Conservation (phyloP, 306 rosid genomes). For the Citrullus colocynthis region DNA sequence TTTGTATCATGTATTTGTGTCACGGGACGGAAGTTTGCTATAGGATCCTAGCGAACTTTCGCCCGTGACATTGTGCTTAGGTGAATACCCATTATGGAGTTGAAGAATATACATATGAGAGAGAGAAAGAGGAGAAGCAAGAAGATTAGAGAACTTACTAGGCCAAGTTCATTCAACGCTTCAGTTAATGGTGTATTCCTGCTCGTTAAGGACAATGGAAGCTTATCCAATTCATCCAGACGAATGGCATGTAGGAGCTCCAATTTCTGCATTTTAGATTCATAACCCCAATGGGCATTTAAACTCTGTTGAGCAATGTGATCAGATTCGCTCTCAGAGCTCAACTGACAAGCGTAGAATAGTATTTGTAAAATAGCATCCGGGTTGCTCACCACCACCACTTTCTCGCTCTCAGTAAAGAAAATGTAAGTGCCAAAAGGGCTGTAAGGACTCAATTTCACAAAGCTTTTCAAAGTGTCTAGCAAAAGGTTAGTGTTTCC, state of each 20-base stretch:
- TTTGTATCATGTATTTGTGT: no score
- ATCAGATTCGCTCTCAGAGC: constrained; percentile 4
- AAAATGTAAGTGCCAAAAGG: constrained; percentile 69
- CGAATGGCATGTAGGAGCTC: constrained; percentile 21
- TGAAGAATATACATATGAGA: not conserved
- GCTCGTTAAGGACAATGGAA: constrained; percentile 26
- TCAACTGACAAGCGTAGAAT: constrained; percentile 37
- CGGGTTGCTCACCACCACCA: constrained; percentile 34
- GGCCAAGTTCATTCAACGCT: constrained; percentile 54
- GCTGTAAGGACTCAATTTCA: constrained; percentile 57
- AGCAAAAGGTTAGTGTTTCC: constrained; percentile 47
- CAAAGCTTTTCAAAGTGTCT: constrained; percentile 34
- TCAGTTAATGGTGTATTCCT: constrained; percentile 7
- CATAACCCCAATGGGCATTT: constrained; percentile 33
- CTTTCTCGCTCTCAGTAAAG: constrained; percentile 31
- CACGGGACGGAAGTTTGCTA: no score
- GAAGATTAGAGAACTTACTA: constrained; percentile 27
- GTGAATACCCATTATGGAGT: not conserved
- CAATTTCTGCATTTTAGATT: constrained; percentile 14
- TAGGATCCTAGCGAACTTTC: no score
- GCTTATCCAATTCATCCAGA: constrained; percentile 20
- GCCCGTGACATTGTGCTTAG: no score
- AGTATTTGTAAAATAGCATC: constrained; percentile 63
- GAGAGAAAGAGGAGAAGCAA: not conserved
- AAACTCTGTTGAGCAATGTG: constrained; percentile 26